Base-by-base conservation (phyloP, 1,284 basidiomycete genomes). In the Ustilago xerochloae region DNA sequence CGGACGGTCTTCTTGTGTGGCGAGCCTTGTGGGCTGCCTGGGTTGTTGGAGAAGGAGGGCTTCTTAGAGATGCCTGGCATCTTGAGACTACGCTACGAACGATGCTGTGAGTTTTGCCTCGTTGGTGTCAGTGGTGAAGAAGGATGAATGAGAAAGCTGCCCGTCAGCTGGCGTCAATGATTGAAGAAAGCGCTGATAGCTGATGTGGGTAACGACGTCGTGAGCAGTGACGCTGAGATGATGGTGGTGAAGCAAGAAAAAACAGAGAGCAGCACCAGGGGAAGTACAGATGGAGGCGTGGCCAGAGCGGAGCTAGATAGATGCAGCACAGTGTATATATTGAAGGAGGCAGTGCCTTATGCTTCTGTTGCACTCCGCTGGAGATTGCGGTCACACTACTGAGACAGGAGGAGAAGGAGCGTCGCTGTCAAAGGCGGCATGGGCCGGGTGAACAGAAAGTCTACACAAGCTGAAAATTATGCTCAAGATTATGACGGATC, bases 11-110 rank as follows among this genome's bases (percentile, higher is more conserved):
- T 65, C 36, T 71, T 71, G 48, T 51, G 16, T 2, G 67, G 67
- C 18, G 61, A 60, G 45, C 33, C 20, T 45, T 58, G 61, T 3
- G 60, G 41, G 20, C 59, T 63, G 49, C 41, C 41, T 3, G 49
- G 45, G 24, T 55, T 16, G 38, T 6, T 24, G n/a, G 50, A 46
- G 56, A 63, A 69, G 10, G 55, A 59, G 32, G 60, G 60, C 26
- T 63, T 55, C 41, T 63, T 69, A 35, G 55, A 55, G 56, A 69
- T 56, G 15, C 66, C 66, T 18, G 66, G 60, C 66, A 69, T 69
- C 29, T 20, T 60, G 36, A 18, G 9, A 29, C 24, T 29, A 29
- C 36, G 41, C 22, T 16, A 20, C 46, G 2, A 22, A 6, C 15
- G 29, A 20, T 20, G 32, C 18, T 22, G 16, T 7, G 6, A 18